Base-by-base conservation (phyloP, 345 rosid species). In the Draba incana region DNA sequence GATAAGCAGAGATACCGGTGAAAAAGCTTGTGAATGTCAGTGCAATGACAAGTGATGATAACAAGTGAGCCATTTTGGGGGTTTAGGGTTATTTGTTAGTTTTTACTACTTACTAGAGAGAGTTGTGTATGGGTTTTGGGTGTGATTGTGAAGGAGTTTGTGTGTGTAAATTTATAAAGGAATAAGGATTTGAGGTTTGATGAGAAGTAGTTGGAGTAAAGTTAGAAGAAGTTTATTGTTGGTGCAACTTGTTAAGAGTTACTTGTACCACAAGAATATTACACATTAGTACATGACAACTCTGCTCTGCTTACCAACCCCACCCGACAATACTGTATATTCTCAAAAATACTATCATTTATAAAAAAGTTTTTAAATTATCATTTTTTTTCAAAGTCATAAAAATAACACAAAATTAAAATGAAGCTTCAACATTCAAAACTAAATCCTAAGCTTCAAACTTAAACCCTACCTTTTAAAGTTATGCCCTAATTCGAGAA, bases 1-100 rank as follows among this genome's bases (percentile, higher is more conserved):
- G 77, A 52, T 33, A 2, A 24, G 68, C 67, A 3, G 72, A 74
- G 38, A 74, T 38, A 59, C 77, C 56, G 5, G 50, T 16, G 62
- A 74, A 74, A 12, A 66, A 52, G 67, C 72, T 66, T 52, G 77
- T 59, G 62, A 74, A 35, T 51, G 77, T 74, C 3, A 74, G 33
- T 59, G 72, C 62, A 58, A 74, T 25, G 56, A 74, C 68, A 14
- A 74, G 55, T 3, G 67, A 58, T 35, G 57, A 58, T 59, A 66
- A 16, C 72, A 31, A 59, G 0, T 41, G 11, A 33, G 9, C 44
- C 77, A 74, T 73, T 42, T 64, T 58, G 13, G 12, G 45, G 49
- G 13, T 30, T 15, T 41, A 27, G 14, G n/a, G 28, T 2, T 66
- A 24, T 28, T 37, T 62, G 25, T 42, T n/a, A n/a, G n/a, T n/a